Base-by-base conservation (phyloP, 2,329 filamentous ascomycete species). In the Cercospora brassicicola region DNA sequence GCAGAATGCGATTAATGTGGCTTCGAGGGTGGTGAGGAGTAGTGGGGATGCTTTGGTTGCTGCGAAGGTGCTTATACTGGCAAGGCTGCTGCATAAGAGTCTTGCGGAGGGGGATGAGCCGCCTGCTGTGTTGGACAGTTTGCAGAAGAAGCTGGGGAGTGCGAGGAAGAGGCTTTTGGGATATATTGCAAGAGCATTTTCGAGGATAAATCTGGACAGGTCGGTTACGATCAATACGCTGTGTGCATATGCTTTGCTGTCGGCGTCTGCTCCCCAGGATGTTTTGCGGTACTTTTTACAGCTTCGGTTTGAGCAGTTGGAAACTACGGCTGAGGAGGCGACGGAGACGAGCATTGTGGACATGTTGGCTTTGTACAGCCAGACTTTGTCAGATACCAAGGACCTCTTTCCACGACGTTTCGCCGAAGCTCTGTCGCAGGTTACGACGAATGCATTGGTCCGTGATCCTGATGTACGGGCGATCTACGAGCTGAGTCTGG, bases 171-270 rank as follows among this genome's bases (percentile, higher is more conserved):
- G 87, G 72, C 83, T 92, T 4, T 78, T 96, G 63, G 85, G 87
- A 71, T 87, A 85, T 59, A 86, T 89, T 28, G 88, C 94, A 71
- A 82, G 83, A 67, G 81, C 81, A 4, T 79, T 84, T 78, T 77
- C 77, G 5, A 78, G 73, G 59, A 65, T 75, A 2, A 70, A 72
- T 4, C 72, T 73, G 11, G 80, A 81, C 3, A 85, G 74, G 69
- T 82, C 75, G 69, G 78, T 68, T 72, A 84, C 95, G 15, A 82
- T 94, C 11, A 90, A 92, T 73, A 89, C 90, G 0, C 84, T 97
- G 72, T 91, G 89, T 65, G 93, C 94, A 0, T 94, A 93, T 77
- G 93, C 92, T 69, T 83, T 98, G 61, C 88, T 89, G 1, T 93
- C 91, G 2, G 96, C 88, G 74, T 93, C 91, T 0, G 91, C 93